Evolutionary conservation across 225 moss, liverwort and hornwort species (phyloP), one percentile per base, ranked within the genome.

Genomic region (Takakia lepidozioides): DNA sequence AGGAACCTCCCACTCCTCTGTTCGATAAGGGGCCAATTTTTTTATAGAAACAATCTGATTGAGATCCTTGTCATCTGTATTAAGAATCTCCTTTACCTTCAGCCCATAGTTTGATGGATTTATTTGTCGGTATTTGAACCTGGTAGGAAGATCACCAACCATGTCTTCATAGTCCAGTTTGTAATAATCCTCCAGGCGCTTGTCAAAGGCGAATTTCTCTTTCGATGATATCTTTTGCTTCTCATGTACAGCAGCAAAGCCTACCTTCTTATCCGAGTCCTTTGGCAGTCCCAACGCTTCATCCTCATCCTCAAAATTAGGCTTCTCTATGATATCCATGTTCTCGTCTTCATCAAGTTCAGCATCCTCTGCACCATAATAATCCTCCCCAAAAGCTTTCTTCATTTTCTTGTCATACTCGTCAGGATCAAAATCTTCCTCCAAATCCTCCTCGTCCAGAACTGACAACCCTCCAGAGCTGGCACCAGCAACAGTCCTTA

Each of bases 141-240:
- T 75, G 2, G 98, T 91, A 0, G 85, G 86, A 39, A 98, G 42
- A 65, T 85, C 91, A 37, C 98, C 91, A 3, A 91, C 69, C 44
- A 98, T 71, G 34, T 85, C 91, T 69, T 98, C 98, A 21, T 87
- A 91, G 55, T 98, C 98, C 17, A 98, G 78, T 65, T 98, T 85
- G 56, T 91, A 98, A 38, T 98, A 98, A 48, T 85, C 90, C 50
- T 98, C 83, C 34, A 98, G 52, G 49, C 91, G 82, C 49, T 87
- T 98, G 37, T 98, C 91, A 25, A 98, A 85, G 17, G 82, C 64
- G 1, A 85, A 61, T 70, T 91, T 91, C 45, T 91, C 91, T 43
- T 91, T 75, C 15, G 84, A 80, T 2, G 84, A 77, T 28, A 98
- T 73, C 66, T 85, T 91, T 35, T 91, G 73, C 46, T 70, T 76